These are phyloP conservation scores for Diddensiella caesifluorescens DNA, from an alignment of 805 yeast species.

Conservation along the genomic window DNA sequence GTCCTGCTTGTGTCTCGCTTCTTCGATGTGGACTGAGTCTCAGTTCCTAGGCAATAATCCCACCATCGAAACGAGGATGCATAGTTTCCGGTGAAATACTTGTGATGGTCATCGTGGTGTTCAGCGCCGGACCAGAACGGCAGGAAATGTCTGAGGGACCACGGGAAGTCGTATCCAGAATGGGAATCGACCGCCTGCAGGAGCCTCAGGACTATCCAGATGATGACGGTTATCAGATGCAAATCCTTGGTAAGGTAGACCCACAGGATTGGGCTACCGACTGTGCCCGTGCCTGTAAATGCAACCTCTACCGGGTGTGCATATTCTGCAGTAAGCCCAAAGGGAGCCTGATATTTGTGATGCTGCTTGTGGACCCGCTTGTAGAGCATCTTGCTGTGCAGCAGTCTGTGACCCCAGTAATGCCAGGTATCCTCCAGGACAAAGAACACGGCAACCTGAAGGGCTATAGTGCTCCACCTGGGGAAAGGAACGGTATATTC, in stretches of 20 bases:
- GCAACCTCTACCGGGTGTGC: conserved; percentile 95
- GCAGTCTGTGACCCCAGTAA: conserved; percentile 87
- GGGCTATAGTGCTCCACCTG: conserved; percentile 45
- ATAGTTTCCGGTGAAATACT: conserved; percentile 90
- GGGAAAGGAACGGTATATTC: conserved; percentile 84
- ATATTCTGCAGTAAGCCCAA: conserved; percentile 94
- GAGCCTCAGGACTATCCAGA: conserved; percentile 83
- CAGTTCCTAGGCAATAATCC: conserved; percentile 81
- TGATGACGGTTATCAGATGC: conserved; percentile 82
- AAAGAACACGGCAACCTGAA: conserved; percentile 74
- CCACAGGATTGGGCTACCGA: conserved; percentile 87
- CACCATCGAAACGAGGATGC: conserved; percentile 95
- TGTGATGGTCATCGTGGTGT: conserved; percentile 97
- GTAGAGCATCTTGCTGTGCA: conserved; percentile 81
- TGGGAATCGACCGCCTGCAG: conserved; percentile 97
- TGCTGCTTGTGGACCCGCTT: conserved; percentile 95
- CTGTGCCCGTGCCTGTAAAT: conserved; percentile 90
- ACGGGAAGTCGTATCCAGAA: conserved; percentile 97
- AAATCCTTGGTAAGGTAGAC: conserved; percentile 68
- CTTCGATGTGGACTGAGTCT: conserved; percentile 32
- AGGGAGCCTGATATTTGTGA: conserved; percentile 97
- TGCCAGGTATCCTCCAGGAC: conserved; percentile 94
- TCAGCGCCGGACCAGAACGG: conserved; percentile 99
- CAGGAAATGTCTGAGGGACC: conserved; percentile 85
- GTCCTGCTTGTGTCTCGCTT: conserved; percentile 15